phyloP scores from a whole-genome alignment of 352 stramenopile genomes.

The Globisporangium carolinianum region DNA sequence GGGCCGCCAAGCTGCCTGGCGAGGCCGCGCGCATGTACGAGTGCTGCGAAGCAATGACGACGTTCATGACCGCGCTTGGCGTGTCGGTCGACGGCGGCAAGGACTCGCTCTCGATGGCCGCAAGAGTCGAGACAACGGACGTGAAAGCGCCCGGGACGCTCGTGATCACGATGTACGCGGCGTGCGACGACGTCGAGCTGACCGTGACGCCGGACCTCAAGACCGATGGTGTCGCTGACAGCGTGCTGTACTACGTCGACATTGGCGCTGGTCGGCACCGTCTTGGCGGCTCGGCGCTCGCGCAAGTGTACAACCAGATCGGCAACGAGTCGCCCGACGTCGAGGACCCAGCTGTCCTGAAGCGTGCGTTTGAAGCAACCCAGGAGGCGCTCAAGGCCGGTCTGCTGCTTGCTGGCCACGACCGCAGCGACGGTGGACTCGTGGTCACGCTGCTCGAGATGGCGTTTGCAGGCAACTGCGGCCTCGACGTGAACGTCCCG shows the following conservation, averaged over 20 bases:
- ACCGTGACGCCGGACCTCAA: constrained; percentile 98
- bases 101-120: constrained; percentile 99
- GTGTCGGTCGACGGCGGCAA: constrained; percentile 98
- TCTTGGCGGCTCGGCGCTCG: constrained; percentile 94
- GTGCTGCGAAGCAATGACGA: constrained; percentile 93
- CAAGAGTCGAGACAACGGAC: constrained; percentile 89
- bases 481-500: constrained; percentile 90
- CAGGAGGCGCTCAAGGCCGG: constrained; percentile 90
- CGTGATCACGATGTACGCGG: constrained; percentile 96
- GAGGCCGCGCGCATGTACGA: constrained; percentile 99
- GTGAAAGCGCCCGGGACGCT: constrained; percentile 98
- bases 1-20: constrained; percentile 97
- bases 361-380: constrained; percentile 92
- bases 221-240: constrained; percentile 45
- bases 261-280: constrained; percentile 87
- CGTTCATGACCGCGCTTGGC: constrained; percentile 94
- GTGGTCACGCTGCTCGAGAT: constrained; percentile 96
- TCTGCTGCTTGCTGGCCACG: constrained; percentile 94
- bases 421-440: constrained; percentile 97
- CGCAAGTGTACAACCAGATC: constrained; percentile 90
- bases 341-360: constrained; percentile 90
- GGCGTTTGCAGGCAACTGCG: constrained; percentile 98
- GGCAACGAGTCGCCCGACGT: constrained; percentile 88
- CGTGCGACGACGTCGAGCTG: constrained; percentile 94
- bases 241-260: constrained; percentile 93